These are phyloP conservation scores for Cokeromyces recurvatus DNA, from an alignment of 371 early-diverging fungal genomes.

Conservation along the genomic window DNA sequence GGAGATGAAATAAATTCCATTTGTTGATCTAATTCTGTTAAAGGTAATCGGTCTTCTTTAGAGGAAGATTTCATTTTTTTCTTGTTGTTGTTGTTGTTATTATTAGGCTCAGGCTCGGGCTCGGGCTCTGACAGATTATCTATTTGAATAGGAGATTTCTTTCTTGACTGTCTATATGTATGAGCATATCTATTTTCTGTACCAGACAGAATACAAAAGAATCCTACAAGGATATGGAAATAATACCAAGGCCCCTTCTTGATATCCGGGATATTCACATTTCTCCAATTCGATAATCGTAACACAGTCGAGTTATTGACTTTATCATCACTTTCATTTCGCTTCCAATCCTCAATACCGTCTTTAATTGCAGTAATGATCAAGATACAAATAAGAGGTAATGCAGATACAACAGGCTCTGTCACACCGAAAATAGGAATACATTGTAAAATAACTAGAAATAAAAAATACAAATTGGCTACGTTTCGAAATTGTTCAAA, in stretches of 20 bases:
- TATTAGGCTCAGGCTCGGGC: not conserved
- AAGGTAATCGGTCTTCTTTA: slow-evolving; percentile 8
- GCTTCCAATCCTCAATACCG: slow-evolving; percentile 78
- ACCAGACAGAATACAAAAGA: slow-evolving; percentile 25
- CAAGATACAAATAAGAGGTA: slow-evolving; percentile 81
- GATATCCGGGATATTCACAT: slow-evolving; percentile 45
- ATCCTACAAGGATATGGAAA: slow-evolving; percentile 29
- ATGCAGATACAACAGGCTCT: slow-evolving; percentile 73
- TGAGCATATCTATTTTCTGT: slow-evolving; percentile 23
- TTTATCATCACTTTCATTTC: slow-evolving; percentile 63
- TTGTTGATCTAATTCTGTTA: slow-evolving; percentile 2
- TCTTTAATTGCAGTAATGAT: slow-evolving; percentile 85
- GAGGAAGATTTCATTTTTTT: not conserved
- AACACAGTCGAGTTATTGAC: slow-evolving; percentile 66
- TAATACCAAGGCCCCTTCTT: slow-evolving; percentile 34
- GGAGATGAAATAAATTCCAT: not conserved
- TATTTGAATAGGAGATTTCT: not conserved
- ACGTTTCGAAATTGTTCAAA: slow-evolving; percentile 85
- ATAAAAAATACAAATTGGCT: slow-evolving; percentile 93
- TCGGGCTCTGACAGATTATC: not conserved
- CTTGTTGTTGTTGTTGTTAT: too few species aligned
- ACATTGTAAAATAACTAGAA: slow-evolving; percentile 74
- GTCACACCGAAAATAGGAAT: slow-evolving; percentile 73
- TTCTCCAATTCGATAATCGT: slow-evolving; percentile 51
- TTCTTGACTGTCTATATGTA: slow-evolving; percentile 12